Evolutionary conservation across 2,329 filamentous ascomycete species (phyloP).

Genomic region (Paracamarosporium sp.): DNA sequence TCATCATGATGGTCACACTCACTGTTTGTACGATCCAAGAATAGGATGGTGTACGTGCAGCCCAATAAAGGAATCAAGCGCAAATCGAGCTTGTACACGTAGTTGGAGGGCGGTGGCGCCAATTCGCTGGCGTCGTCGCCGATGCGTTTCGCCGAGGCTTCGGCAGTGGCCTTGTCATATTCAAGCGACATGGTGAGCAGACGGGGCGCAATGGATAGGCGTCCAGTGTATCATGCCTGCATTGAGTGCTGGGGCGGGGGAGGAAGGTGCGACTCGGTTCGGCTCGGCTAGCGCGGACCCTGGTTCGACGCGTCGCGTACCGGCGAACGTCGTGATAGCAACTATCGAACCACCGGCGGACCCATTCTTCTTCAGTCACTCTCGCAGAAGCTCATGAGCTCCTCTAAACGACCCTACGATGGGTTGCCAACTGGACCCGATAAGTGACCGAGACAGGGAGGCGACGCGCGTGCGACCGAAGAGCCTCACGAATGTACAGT

Average conservation of each 20-base stretch:
- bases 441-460: neutral
- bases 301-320: too few species aligned
- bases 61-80: conserved; percentile 69
- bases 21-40: conserved; percentile 71
- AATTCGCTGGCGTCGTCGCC: conserved; percentile 17
- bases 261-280: too few species aligned
- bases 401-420: neutral
- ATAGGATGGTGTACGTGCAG: conserved; percentile 74
- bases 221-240: too few species aligned
- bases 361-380: too few species aligned
- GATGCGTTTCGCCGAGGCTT: conserved; percentile 18
- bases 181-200: neutral
- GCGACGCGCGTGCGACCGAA: neutral
- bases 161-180: conserved; percentile 24
- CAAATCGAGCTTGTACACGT: conserved; percentile 66
- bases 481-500: neutral
- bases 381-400: too few species aligned
- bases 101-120: conserved; percentile 40
- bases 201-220: too few species aligned
- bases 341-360: too few species aligned
- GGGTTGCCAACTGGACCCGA: neutral
- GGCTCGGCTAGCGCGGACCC: too few species aligned
- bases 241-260: too few species aligned
- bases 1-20: conserved; percentile 6
- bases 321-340: too few species aligned